phyloP scores from a whole-genome alignment of 345 rosid species.

The Garcia nutans region DNA sequence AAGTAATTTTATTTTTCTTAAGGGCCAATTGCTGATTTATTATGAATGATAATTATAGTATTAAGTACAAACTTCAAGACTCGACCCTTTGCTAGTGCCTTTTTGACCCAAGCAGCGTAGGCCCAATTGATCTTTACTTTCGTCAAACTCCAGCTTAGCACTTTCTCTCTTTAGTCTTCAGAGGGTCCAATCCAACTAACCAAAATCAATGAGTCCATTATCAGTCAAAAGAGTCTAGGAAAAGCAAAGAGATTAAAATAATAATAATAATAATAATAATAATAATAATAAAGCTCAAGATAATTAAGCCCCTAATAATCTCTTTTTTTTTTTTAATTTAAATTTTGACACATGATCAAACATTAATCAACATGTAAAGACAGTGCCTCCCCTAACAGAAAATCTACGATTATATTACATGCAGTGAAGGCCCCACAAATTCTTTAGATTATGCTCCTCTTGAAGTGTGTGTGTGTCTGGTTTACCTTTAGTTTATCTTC shows the following conservation, averaged over 20 bases:
- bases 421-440: background rate
- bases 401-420: background rate
- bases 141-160: background rate
- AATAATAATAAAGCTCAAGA: background rate
- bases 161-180: background rate
- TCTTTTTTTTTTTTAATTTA: background rate
- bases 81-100: background rate
- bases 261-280: too few species aligned
- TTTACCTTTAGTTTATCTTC: background rate
- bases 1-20: too few species aligned
- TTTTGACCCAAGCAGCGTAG: background rate
- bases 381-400: background rate
- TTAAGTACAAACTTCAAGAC: too few species aligned
- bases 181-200: slow-evolving; percentile 1
- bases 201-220: slow-evolving; percentile 8
- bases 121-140: background rate
- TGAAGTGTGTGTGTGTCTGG: background rate
- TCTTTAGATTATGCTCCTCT: background rate
- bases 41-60: too few species aligned
- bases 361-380: slow-evolving; percentile 6
- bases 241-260: background rate
- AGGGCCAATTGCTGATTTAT: too few species aligned
- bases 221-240: slow-evolving; percentile 1
- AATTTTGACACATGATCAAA: background rate
- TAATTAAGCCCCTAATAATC: background rate